Conservation (phyloP, 2,329 filamentous ascomycete species). For the Aspergillus sp. region DNA sequence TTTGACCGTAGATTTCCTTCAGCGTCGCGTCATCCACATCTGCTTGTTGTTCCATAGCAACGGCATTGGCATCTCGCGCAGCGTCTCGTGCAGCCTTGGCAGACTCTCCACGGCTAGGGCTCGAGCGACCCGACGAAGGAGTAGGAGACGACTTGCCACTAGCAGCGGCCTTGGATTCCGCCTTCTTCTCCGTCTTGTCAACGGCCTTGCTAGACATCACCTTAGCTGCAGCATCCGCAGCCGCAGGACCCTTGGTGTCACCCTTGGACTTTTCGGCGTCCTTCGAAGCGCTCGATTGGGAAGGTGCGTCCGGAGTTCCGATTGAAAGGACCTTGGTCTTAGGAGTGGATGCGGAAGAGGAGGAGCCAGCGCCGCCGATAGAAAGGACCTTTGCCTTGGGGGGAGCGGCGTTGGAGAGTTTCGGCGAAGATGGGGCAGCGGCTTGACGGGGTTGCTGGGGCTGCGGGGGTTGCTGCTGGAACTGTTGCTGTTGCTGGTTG, state of each 20-base stretch:
- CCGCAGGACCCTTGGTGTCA: conserved; percentile 42
- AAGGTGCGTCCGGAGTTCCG: conserved; percentile 43
- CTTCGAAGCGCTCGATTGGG: conserved; percentile 4
- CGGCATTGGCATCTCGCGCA: conserved; percentile 68
- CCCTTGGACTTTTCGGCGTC: conserved; percentile 4
- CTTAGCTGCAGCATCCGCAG: conserved; percentile 66
- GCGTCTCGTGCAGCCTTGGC: conserved; percentile 58
- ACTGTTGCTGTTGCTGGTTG: conserved; percentile 25
- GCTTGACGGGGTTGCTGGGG: conserved; percentile 38
- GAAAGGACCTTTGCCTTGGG: conserved; percentile 56
- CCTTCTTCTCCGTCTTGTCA: conserved; percentile 75
- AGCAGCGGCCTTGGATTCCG: conserved; percentile 41
- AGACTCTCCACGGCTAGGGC: conserved; percentile 57
- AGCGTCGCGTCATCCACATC: conserved; percentile 78
- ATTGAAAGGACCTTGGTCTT: conserved; percentile 75
- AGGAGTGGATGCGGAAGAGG: conserved; percentile 37
- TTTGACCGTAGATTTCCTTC: conserved; percentile 91
- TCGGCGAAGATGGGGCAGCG: conserved; percentile 42
- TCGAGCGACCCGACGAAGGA: conserved; percentile 70
- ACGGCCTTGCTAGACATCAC: conserved; percentile 82
- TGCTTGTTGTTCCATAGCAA: conserved; percentile 73
- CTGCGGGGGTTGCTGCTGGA: conserved; percentile 33
- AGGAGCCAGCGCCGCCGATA: conserved; percentile 47
- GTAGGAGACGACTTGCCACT: conserved; percentile 73
- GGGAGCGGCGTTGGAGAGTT: conserved; percentile 40